These are phyloP conservation scores for Sclerotinia subarctica DNA, from an alignment of 2,329 filamentous ascomycete species.

Conservation along the genomic window DNA sequence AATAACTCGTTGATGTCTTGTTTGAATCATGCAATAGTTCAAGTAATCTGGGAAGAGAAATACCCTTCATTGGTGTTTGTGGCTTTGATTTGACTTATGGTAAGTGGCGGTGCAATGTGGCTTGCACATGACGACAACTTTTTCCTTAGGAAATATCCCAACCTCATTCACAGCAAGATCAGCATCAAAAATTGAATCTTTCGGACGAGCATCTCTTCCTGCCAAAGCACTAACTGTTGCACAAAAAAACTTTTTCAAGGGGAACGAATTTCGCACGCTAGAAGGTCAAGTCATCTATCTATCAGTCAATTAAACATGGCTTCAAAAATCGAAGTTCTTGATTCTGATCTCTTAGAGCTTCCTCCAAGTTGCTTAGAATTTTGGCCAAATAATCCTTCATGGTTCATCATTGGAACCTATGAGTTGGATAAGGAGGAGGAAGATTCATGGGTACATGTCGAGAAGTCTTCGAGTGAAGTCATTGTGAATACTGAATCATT, in stretches of 20 bases:
- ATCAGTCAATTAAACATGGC: conserved; percentile 10
- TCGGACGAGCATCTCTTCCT: neutral
- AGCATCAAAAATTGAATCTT: neutral
- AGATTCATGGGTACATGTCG: conserved; percentile 23
- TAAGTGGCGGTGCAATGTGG: conserved; percentile 11
- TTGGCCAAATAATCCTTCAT: conserved; percentile 54
- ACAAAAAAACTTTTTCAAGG: neutral
- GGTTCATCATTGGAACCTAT: conserved; percentile 83
- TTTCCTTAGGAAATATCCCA: neutral
- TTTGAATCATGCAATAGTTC: neutral
- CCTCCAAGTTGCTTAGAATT: conserved; percentile 80
- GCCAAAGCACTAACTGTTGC: neutral
- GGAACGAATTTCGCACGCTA: neutral
- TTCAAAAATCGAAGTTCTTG: conserved; percentile 18
- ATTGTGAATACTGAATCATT: conserved; percentile 3
- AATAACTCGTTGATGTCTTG: neutral
- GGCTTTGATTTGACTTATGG: too few relatives aligned
- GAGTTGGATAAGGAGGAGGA: conserved; percentile 56
- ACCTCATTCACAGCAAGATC: neutral
- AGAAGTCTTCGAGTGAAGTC: neutral
- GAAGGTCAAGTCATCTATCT: neutral
- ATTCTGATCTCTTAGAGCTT: conserved; percentile 50
- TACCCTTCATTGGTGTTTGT: too few relatives aligned
- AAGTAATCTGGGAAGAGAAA: neutral
- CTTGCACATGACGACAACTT: neutral